Evolutionary conservation across 192 early-diverging fungal species (phyloP).

Genomic region (Geosiphon pyriformis): DNA sequence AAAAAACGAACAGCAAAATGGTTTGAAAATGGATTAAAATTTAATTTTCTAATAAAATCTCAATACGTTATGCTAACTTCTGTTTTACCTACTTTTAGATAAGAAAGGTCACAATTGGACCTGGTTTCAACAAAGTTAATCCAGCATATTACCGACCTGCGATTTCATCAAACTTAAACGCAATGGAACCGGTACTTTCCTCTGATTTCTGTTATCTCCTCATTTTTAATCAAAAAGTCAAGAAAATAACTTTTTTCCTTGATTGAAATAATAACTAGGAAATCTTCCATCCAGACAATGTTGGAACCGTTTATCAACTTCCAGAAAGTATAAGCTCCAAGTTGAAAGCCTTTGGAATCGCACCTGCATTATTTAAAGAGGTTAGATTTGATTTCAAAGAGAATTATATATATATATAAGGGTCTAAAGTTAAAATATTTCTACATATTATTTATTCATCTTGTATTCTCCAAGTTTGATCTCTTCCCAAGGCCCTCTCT

Average conservation of each 20-base stretch:
- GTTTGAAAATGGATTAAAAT: no score
- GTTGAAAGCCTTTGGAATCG: conserved; percentile 27
- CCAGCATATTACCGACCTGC: conserved; percentile 22
- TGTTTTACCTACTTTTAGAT: no score
- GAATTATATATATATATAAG: conserved; percentile 10
- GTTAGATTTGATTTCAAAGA: conserved; percentile 2
- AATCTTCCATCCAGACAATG: conserved; percentile 14
- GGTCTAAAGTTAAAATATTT: no score
- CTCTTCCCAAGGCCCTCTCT: conserved; percentile 38
- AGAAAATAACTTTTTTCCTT: not conserved
- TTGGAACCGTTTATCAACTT: conserved; percentile 25
- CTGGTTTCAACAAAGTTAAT: conserved; percentile 22
- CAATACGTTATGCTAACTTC: no score
- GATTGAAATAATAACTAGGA: conserved; percentile 3
- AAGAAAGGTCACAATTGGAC: not conserved
- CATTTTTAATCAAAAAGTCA: not conserved
- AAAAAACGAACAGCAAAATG: no score
- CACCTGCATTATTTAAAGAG: conserved; percentile 20
- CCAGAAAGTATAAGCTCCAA: conserved; percentile 19
- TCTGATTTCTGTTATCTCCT: not conserved
- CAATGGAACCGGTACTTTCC: conserved; percentile 22
- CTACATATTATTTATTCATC: no score
- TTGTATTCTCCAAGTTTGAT: conserved; percentile 29
- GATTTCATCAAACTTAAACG: conserved; percentile 17
- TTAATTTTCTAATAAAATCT: no score